A percentile compares a stretch with the other conserved stretches of the same genome.
Conservation (phyloP, 2,329 filamentous ascomycete genomes). For the Sporothrix variecibatus region DNA sequence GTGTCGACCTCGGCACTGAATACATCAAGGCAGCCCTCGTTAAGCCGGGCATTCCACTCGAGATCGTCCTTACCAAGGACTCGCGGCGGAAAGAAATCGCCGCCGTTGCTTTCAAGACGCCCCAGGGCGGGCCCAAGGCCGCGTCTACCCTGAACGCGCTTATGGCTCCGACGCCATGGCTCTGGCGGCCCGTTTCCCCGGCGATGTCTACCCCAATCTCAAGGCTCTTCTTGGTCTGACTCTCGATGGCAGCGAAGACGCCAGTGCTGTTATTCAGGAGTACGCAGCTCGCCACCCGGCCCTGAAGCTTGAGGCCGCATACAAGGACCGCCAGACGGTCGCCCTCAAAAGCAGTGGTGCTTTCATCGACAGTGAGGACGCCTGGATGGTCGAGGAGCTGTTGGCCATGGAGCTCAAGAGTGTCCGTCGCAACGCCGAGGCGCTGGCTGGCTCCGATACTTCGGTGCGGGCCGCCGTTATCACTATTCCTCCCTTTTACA, state of each 20-base stretch:
- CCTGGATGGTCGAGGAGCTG: slow-evolving; percentile 85
- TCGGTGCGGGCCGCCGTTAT: slow-evolving; percentile 80
- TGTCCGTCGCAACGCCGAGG: slow-evolving; percentile 84
- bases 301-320: slow-evolving; percentile 64
- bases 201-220: slow-evolving; percentile 92
- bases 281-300: slow-evolving; percentile 79
- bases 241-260: slow-evolving; percentile 44
- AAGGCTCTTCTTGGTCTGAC: slow-evolving; percentile 84
- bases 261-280: slow-evolving; percentile 59
- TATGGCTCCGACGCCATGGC: slow-evolving; percentile 93
- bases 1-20: slow-evolving; percentile 91
- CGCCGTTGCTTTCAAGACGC: slow-evolving; percentile 90
- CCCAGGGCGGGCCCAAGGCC: slow-evolving; percentile 62
- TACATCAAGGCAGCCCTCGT: slow-evolving; percentile 96
- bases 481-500: slow-evolving; percentile 89
- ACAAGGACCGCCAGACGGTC: slow-evolving; percentile 64
- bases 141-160: slow-evolving; percentile 78
- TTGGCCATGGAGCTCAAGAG: slow-evolving; percentile 95
- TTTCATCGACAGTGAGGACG: slow-evolving; percentile 62
- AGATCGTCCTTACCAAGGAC: slow-evolving; percentile 97
- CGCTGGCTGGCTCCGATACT: slow-evolving; percentile 73
- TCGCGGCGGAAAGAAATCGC: slow-evolving; percentile 93
- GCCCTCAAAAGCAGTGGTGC: slow-evolving; percentile 75
- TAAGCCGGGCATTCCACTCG: slow-evolving; percentile 94
- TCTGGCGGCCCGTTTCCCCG: slow-evolving; percentile 81